Percentiles rank a stretch among this genome's conserved stretches.
phyloP scores from a whole-genome alignment of 805 yeast genomes.

The Priceomyces haplophilus region DNA sequence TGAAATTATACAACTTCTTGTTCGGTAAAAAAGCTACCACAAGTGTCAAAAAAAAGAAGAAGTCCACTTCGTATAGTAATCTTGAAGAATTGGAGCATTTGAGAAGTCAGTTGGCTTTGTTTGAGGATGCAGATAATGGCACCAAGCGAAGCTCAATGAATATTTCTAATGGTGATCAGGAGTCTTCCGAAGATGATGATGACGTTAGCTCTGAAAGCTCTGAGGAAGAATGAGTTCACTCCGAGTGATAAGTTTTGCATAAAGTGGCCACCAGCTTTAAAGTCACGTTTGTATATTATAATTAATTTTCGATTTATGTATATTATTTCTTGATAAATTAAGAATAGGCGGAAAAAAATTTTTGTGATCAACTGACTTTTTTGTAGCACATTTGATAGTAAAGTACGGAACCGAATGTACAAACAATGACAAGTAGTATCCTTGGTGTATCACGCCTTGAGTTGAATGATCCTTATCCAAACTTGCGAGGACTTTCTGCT shows the following conservation, averaged over 20 bases:
- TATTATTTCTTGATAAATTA: slow-evolving; percentile 1
- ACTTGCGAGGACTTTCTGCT: slow-evolving; percentile 3
- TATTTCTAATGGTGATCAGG: slow-evolving; percentile 33
- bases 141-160: slow-evolving; percentile 29
- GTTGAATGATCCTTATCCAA: slow-evolving; percentile 5
- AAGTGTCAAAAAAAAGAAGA: slow-evolving; percentile 34
- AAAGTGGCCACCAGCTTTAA: not conserved
- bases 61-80: slow-evolving; percentile 22
- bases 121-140: slow-evolving; percentile 33
- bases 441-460: not conserved
- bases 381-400: not conserved
- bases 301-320: slow-evolving; percentile 11
- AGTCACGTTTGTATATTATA: slow-evolving; percentile 11
- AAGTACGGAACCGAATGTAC: not conserved
- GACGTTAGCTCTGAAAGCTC: slow-evolving; percentile 55
- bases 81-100: slow-evolving; percentile 63
- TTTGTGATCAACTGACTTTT: not conserved
- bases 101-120: slow-evolving; percentile 46
- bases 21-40: slow-evolving; percentile 41
- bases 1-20: slow-evolving; percentile 81
- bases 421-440: not conserved
- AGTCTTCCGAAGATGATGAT: slow-evolving; percentile 49
- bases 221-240: slow-evolving; percentile 57
- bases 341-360: not conserved
- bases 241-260: slow-evolving; percentile 1